A percentile compares a stretch with the other conserved stretches of the same genome.
Evolutionary conservation across 768 basidiomycete genomes (phyloP).

Genomic region (Lactarius hatsudake): DNA sequence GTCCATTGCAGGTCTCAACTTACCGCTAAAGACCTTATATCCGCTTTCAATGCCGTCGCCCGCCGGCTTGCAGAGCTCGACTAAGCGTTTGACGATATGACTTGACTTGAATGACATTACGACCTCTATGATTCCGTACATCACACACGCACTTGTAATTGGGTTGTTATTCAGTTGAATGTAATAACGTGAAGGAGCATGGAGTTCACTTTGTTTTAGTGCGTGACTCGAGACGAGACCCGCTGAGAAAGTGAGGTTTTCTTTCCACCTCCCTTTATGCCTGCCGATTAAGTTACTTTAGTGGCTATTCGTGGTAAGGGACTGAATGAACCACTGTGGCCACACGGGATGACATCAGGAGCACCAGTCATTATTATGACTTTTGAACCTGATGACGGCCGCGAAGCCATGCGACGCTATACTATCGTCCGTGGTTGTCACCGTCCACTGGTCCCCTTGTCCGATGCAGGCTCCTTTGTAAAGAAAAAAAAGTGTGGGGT

Average conservation of each 20-base stretch:
- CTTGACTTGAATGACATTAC: conserved; percentile 2
- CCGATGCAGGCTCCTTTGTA: no score
- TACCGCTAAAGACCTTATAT: background rate
- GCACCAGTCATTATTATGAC: no score
- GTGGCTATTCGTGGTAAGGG: no score
- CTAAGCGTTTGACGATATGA: background rate
- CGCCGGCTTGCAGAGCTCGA: conserved; percentile 6
- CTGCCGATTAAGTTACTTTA: background rate
- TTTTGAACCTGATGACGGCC: no score
- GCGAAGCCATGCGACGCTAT: no score
- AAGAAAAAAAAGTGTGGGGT: no score
- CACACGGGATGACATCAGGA: no score
- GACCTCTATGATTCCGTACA: background rate
- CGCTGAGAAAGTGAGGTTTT: background rate
- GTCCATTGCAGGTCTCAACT: background rate
- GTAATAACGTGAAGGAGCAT: background rate
- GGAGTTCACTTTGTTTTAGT: background rate
- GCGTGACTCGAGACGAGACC: background rate
- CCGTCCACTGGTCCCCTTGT: no score
- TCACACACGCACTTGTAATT: background rate
- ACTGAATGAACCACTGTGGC: no score
- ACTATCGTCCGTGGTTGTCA: no score
- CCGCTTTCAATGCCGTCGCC: background rate
- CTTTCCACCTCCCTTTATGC: background rate
- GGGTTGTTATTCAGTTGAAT: background rate